Conservation (phyloP, 2,329 filamentous ascomycete species). For the Fusarium setosum region DNA sequence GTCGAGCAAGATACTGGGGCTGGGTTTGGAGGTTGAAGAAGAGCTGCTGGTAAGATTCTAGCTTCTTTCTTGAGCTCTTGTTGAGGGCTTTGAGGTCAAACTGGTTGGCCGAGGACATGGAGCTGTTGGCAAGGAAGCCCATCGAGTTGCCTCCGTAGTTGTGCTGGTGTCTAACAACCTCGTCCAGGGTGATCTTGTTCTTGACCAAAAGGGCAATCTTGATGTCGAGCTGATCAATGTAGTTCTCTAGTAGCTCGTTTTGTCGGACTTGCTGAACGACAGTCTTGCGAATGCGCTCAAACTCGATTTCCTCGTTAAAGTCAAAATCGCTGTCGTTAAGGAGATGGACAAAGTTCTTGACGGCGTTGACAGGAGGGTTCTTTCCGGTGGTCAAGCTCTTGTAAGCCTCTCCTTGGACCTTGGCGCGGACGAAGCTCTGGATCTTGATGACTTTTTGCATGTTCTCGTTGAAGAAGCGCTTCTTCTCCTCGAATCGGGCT, state of each 20-base stretch:
- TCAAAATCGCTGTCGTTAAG: constrained; percentile 99
- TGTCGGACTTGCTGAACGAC: constrained; percentile 97
- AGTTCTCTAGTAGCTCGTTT: constrained; percentile 97
- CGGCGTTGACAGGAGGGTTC: constrained; percentile 94
- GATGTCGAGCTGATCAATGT: constrained; percentile 98
- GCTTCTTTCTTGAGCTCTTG: constrained; percentile 93
- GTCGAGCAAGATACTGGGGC: constrained; percentile 88
- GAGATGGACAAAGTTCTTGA: constrained; percentile 98
- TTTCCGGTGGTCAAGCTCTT: constrained; percentile 96
- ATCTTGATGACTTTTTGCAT: constrained; percentile 99
- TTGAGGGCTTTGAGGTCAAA: constrained; percentile 98
- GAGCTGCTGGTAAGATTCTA: constrained; percentile 96
- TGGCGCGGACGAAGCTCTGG: constrained; percentile 94
- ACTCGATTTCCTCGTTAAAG: constrained; percentile 98
- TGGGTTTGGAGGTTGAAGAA: constrained; percentile 99
- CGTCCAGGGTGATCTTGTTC: constrained; percentile 99
- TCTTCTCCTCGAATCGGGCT: constrained; percentile 82
- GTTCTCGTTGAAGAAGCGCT: constrained; percentile 90
- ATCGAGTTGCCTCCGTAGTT: constrained; percentile 93
- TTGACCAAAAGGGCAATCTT: constrained; percentile 98
- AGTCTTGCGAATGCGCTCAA: constrained; percentile 92
- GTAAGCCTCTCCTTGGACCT: constrained; percentile 97
- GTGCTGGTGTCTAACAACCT: constrained; percentile 96
- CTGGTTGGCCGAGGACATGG: constrained; percentile 88
- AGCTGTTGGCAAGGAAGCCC: constrained; percentile 86